phyloP scores from a whole-genome alignment of 2,329 filamentous ascomycete species.

The Trichoderma atrobrunneum region DNA sequence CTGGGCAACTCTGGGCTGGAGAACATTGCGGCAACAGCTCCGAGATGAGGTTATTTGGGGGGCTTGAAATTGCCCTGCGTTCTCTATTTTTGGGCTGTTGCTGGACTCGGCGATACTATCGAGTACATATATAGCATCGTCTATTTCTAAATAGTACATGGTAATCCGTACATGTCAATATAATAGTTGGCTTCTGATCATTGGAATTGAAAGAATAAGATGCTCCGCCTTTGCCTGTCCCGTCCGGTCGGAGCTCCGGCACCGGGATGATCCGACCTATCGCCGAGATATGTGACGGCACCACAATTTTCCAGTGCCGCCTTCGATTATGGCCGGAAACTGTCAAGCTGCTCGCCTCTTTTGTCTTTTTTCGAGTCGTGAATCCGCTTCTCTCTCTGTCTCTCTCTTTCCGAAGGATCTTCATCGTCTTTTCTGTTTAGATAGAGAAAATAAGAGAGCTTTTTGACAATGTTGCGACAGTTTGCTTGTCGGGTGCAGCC shows the following conservation, averaged over 20 bases:
- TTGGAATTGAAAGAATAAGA: neutral
- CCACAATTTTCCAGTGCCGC: constrained; percentile 5
- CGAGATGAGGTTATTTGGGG: neutral
- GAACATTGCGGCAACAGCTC: neutral
- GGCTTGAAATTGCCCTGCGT: neutral
- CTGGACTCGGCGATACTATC: neutral
- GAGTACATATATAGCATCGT: neutral
- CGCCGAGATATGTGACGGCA: constrained; percentile 22
- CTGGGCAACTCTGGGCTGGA: neutral
- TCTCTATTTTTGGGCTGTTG: neutral
- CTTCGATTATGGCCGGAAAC: neutral
- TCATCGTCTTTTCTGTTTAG: neutral
- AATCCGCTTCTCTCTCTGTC: neutral
- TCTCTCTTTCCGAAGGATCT: neutral
- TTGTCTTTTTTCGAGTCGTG: neutral
- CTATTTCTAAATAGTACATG: neutral
- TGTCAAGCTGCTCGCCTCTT: neutral
- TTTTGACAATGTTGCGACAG: constrained; percentile 36
- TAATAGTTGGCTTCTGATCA: neutral
- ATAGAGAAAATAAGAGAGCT: neutral
- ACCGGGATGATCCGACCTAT: constrained; percentile 25
- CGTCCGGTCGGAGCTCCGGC: constrained; percentile 19
- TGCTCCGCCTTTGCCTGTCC: neutral
- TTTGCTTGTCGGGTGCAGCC: constrained; percentile 34
- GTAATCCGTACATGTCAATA: neutral